phyloP scores from a whole-genome alignment of 1,139 yeast genomes.

The Candida freyschussii region DNA sequence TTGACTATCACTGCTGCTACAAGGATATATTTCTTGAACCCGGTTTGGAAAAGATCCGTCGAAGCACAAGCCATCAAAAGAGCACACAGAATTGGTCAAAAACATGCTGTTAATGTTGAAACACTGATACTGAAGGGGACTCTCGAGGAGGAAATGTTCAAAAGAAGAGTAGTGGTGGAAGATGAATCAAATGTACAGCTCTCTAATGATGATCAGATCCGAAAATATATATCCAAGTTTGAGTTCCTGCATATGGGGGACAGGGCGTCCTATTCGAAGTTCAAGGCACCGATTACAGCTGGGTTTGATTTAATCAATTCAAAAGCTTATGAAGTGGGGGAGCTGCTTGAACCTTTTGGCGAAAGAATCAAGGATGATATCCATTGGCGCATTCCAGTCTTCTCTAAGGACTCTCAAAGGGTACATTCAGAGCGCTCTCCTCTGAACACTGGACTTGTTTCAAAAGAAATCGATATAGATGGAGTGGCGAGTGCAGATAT shows the following conservation, averaged over 20 bases:
- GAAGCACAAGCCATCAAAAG: slow-evolving; percentile 74
- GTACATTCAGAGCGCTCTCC: slow-evolving; percentile 3
- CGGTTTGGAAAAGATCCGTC: slow-evolving; percentile 64
- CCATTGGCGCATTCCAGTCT: slow-evolving; percentile 42
- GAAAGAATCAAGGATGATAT: slow-evolving; percentile 13
- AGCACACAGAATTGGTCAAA: slow-evolving; percentile 70
- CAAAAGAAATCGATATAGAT: slow-evolving; percentile 5
- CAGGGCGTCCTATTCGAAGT: slow-evolving; percentile 10
- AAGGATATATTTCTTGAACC: slow-evolving; percentile 60
- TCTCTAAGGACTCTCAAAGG: slow-evolving; percentile 24
- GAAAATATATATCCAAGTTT: slow-evolving; percentile 47
- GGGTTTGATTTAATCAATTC: slow-evolving; percentile 6
- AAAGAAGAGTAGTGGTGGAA: slow-evolving; percentile 21
- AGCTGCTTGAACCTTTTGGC: slow-evolving; percentile 23
- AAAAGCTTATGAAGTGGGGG: slow-evolving; percentile 13
- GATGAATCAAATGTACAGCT: slow-evolving; percentile 33
- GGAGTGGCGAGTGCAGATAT: too few species aligned
- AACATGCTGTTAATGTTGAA: slow-evolving; percentile 54
- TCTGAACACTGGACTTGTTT: not conserved
- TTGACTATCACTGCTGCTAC: slow-evolving; percentile 65
- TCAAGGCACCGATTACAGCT: slow-evolving; percentile 7
- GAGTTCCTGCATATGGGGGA: slow-evolving; percentile 33
- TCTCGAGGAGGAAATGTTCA: slow-evolving; percentile 62
- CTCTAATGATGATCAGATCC: slow-evolving; percentile 52
- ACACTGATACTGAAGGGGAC: slow-evolving; percentile 58